Percentiles rank a stretch among this genome's conserved stretches.
Evolutionary conservation across 2,329 filamentous ascomycete species (phyloP).

Genomic region (Cytospora piceae): DNA sequence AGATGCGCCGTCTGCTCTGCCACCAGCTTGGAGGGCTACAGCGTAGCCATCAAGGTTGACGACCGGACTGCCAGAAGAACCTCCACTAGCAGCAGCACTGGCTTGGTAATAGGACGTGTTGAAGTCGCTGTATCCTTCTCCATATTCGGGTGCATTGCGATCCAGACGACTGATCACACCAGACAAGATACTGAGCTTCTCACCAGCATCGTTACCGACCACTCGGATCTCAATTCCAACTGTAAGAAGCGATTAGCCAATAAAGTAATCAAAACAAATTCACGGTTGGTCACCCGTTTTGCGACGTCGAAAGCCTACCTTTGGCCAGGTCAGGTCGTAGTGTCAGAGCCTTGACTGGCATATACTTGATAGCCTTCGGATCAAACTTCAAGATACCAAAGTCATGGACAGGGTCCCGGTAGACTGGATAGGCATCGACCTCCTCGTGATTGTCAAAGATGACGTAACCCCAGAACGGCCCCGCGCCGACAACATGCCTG

Average conservation of each 20-base stretch:
- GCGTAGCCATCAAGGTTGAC: constrained; percentile 94
- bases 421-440: constrained; percentile 94
- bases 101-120: constrained; percentile 96
- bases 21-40: constrained; percentile 91
- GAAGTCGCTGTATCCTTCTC: constrained; percentile 92
- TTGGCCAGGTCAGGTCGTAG: constrained; percentile 85
- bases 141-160: constrained; percentile 95
- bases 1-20: constrained; percentile 89
- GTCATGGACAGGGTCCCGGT: constrained; percentile 97
- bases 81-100: constrained; percentile 93
- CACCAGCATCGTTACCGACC: constrained; percentile 96
- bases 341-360: constrained; percentile 80
- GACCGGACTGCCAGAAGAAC: constrained; percentile 97
- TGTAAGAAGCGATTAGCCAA: constrained; percentile 35
- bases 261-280: no score
- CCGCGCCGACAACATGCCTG: constrained; percentile 90
- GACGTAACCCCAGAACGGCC: constrained; percentile 96
- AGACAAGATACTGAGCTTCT: constrained; percentile 96
- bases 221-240: constrained; percentile 95
- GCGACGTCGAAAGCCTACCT: constrained; percentile 42
- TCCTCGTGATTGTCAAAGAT: constrained; percentile 99
- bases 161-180: constrained; percentile 96
- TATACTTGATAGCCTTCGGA: constrained; percentile 94
- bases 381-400: constrained; percentile 98
- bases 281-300: constrained; percentile 9